Conservation (phyloP, 345 rosid species). For the Nephelium lappaceum region DNA sequence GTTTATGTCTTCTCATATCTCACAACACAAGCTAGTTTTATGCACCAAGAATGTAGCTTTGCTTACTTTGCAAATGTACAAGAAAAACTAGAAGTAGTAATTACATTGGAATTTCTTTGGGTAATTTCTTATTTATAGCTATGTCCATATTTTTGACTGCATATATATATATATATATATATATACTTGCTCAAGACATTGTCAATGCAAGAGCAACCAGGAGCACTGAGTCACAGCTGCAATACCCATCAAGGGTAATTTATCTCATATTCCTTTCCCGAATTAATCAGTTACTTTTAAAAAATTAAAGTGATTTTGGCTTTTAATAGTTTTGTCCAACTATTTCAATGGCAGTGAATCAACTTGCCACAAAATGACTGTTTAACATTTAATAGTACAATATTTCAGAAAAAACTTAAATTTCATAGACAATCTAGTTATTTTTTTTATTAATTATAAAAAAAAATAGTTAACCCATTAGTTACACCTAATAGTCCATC, state of each 20-base stretch:
- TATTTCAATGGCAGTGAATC: not conserved
- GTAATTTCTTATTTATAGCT: not conserved
- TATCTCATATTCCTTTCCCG: not conserved
- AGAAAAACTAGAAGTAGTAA: not conserved
- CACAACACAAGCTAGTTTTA: not conserved
- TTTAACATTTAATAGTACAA: not conserved
- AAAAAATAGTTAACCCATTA: too few relatives aligned
- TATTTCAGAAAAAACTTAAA: not conserved
- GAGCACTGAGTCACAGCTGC: not conserved
- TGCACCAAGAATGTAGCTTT: not conserved
- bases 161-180: not conserved
- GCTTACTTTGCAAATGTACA: not conserved
- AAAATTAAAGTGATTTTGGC: not conserved
- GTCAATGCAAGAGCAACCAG: not conserved
- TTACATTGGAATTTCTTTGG: not conserved
- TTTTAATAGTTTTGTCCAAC: not conserved
- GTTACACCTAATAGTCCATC: too few relatives aligned
- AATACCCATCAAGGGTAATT: not conserved
- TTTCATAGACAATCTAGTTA: too few relatives aligned
- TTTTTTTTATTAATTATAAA: too few relatives aligned
- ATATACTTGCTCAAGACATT: not conserved
- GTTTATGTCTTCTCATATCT: not conserved
- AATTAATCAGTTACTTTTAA: not conserved
- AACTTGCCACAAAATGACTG: not conserved
- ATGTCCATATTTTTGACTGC: not conserved